Conservation (phyloP, 2,329 filamentous ascomycete species). For the Botryotinia convoluta region DNA sequence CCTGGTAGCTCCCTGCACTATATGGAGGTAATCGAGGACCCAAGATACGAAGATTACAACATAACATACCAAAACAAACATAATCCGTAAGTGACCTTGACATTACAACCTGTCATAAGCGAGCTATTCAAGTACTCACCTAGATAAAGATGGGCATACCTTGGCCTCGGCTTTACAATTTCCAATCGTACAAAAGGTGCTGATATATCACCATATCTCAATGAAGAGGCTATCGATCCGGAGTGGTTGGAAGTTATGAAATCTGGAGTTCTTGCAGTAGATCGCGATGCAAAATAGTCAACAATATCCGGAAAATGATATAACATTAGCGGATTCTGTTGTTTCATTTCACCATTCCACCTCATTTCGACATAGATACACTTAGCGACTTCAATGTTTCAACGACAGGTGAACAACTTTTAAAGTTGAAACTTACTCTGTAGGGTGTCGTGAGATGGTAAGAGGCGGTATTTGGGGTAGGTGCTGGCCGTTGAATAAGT, state of each 20-base stretch:
- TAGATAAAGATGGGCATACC: slow-evolving; percentile 17
- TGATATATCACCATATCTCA: slow-evolving; percentile 14
- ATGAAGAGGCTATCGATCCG: slow-evolving; percentile 5
- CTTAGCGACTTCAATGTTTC: too few relatives aligned
- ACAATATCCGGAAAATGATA: neutral
- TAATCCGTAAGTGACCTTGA: neutral
- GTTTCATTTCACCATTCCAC: neutral
- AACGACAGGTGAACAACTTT: too few relatives aligned
- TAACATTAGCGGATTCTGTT: neutral
- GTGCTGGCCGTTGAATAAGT: neutral
- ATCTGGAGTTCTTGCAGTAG: neutral
- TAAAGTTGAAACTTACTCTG: neutral
- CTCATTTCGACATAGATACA: neutral
- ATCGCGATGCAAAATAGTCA: neutral
- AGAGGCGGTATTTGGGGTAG: neutral
- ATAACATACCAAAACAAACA: slow-evolving; percentile 40
- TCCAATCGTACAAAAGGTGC: slow-evolving; percentile 10
- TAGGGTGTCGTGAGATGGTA: neutral
- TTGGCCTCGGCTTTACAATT: slow-evolving; percentile 12
- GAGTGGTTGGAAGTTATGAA: slow-evolving; percentile 12
- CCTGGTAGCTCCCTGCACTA: slow-evolving; percentile 52
- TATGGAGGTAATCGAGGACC: slow-evolving; percentile 42
- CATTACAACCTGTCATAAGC: neutral
- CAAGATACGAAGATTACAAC: slow-evolving; percentile 47
- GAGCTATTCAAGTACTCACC: neutral